Evolutionary conservation across 179 eudicot species (phyloP).

Genomic region (Silene vulgaris): DNA sequence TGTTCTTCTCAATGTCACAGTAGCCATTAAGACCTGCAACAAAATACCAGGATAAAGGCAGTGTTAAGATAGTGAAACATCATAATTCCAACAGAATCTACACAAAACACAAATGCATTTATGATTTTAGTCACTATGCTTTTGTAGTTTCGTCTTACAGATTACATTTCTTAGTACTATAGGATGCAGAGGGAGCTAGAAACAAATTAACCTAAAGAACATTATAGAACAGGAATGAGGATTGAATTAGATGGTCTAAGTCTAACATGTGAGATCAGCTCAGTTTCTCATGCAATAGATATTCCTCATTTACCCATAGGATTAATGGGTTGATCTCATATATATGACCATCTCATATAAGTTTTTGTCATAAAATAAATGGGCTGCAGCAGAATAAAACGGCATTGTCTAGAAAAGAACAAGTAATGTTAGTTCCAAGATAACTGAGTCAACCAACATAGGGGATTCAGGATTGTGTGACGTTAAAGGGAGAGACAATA

Average conservation of each 20-base stretch:
- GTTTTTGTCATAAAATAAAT: too few relatives aligned
- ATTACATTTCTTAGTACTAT: neutral
- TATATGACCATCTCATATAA: neutral
- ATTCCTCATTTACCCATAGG: neutral
- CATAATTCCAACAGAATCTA: neutral
- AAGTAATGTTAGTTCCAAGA: too few relatives aligned
- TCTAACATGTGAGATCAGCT: neutral
- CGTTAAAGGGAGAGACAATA: neutral
- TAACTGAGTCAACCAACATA: neutral
- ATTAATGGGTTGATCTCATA: neutral
- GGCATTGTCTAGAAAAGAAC: too few relatives aligned
- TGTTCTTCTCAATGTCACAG: conserved; percentile 81
- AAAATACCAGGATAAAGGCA: neutral
- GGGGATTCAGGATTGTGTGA: neutral
- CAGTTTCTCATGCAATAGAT: neutral
- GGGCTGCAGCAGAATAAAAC: too few relatives aligned
- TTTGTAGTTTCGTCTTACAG: neutral
- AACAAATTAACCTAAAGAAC: neutral
- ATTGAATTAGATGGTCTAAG: neutral
- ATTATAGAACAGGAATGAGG: neutral
- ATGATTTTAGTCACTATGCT: neutral
- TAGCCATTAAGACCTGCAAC: conserved; percentile 65
- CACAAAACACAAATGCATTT: neutral
- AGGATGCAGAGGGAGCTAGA: neutral
- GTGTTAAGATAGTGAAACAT: neutral